A percentile compares a stretch with the other conserved stretches of the same genome.
phyloP scores from a whole-genome alignment of 2,329 filamentous ascomycete species.

The Mycosphaerella arachidis region DNA sequence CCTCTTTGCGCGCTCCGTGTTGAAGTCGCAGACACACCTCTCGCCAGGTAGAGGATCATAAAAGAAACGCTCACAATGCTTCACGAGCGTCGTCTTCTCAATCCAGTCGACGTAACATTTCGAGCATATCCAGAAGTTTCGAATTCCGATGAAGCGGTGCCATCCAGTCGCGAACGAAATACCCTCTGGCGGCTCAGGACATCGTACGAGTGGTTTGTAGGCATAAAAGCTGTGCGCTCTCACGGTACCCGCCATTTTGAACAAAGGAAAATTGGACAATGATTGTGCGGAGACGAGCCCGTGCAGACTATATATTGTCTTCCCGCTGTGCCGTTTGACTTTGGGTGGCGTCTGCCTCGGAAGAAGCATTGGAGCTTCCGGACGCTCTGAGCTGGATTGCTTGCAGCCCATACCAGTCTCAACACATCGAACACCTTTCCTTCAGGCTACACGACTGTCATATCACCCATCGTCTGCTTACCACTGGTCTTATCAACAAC shows the following conservation, averaged over 20 bases:
- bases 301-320: background rate
- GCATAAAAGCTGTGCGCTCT: background rate
- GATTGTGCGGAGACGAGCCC: background rate
- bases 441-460: too few relatives aligned
- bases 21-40: background rate
- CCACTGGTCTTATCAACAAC: too few relatives aligned
- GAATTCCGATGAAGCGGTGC: background rate
- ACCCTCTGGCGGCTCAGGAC: background rate
- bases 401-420: background rate
- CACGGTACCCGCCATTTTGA: background rate
- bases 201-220: background rate
- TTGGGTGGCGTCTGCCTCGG: background rate
- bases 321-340: background rate
- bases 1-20: background rate
- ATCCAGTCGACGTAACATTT: background rate
- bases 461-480: background rate
- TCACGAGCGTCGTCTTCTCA: background rate
- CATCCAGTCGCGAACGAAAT: background rate
- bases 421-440: background rate
- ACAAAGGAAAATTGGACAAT: background rate
- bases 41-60: background rate
- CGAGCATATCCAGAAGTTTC: background rate
- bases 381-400: background rate
- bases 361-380: background rate
- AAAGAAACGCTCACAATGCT: background rate